Evolutionary conservation across 768 basidiomycete species (phyloP).

Genomic region (Psilocybe cyanescens): DNA sequence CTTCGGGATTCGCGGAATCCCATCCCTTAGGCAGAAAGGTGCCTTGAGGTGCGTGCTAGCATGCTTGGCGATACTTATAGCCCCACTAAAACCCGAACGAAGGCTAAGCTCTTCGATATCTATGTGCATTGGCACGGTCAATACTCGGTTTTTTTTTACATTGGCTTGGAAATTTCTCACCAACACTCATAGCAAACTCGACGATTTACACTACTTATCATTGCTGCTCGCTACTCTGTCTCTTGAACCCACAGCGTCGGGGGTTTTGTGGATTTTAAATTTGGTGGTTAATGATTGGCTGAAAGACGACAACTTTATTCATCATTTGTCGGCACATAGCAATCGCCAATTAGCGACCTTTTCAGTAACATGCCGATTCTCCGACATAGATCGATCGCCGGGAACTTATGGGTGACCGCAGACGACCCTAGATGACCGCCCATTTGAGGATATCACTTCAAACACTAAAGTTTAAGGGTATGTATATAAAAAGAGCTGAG

Average conservation of each 20-base stretch:
- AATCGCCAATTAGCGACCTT: neutral
- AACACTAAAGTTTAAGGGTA: neutral
- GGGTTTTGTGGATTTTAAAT: neutral
- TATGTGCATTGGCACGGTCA: too few species aligned
- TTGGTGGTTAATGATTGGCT: neutral
- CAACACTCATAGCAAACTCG: too few species aligned
- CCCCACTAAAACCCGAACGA: too few species aligned
- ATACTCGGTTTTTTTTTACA: too few species aligned
- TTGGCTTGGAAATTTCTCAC: too few species aligned
- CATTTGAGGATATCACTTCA: neutral
- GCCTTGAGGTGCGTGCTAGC: too few species aligned
- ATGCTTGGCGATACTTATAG: too few species aligned
- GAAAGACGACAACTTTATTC: neutral
- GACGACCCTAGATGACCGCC: neutral
- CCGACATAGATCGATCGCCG: neutral
- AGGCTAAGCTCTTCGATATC: too few species aligned
- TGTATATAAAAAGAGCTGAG: neutral
- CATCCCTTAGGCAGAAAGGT: too few species aligned
- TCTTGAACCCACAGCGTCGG: neutral
- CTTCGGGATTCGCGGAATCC: too few species aligned
- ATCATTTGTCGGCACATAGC: neutral
- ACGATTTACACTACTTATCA: too few species aligned
- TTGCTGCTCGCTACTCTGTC: too few species aligned
- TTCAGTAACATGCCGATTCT: neutral
- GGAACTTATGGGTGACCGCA: neutral